Conservation (phyloP, 306 rosid species). For the Cajanus cajan region DNA sequence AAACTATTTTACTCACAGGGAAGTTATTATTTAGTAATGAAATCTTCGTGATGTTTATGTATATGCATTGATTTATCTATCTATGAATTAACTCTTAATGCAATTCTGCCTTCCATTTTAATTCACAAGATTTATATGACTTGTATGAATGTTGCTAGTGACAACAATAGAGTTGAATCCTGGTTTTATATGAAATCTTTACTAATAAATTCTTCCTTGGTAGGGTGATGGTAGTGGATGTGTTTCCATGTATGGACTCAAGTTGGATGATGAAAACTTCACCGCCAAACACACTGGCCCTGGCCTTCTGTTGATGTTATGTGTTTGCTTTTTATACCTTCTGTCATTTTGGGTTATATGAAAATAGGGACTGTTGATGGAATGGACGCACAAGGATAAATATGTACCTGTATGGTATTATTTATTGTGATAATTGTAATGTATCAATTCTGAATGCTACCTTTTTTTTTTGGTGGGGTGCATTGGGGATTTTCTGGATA, state of each 20-base stretch:
- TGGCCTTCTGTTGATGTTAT: slow-evolving; percentile 85
- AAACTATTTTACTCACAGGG: no score
- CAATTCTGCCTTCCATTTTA: no score
- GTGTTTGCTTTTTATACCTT: slow-evolving; percentile 17
- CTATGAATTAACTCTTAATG: background rate
- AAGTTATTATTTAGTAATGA: no score
- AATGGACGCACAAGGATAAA: background rate
- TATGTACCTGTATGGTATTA: background rate
- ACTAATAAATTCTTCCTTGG: no score
- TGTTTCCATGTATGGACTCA: slow-evolving; percentile 84
- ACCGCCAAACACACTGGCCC: slow-evolving; percentile 89
- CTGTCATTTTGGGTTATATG: background rate
- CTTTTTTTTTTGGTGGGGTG: background rate
- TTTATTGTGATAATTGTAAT: background rate
- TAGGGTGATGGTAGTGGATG: slow-evolving; percentile 99
- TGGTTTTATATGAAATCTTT: no score
- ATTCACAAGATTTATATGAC: no score
- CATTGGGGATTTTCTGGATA: background rate
- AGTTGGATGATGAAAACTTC: slow-evolving; percentile 15
- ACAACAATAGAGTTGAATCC: no score
- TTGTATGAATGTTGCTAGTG: no score
- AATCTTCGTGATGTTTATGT: background rate
- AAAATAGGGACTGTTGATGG: background rate
- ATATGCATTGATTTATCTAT: background rate
- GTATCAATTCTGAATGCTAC: background rate